Conservation (phyloP, 176 grass and related monocot genomes). For the Sorghum bicolor region Sorghum_bicolor_NCBIv3 NC_012875.2:47600501-47601000, state of each 20-base stretch:
- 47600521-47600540: not conserved
- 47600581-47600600: not conserved
- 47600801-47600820: not conserved
- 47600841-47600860: not conserved
- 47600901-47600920: slow-evolving; percentile 86
- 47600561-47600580: not conserved
- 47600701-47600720: slow-evolving; percentile 55
- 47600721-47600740: slow-evolving; percentile 57
- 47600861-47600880: slow-evolving; percentile 47
- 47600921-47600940: slow-evolving; percentile 48
- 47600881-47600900: slow-evolving; percentile 76
- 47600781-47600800: slow-evolving; percentile 79
- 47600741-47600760: slow-evolving; percentile 76
- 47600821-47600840: slow-evolving; percentile 23
- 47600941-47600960: slow-evolving; percentile 7
- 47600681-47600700: not conserved
- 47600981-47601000: not conserved
- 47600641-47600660: not conserved
- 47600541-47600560: not conserved
- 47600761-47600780: slow-evolving; percentile 86
- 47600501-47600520: too few relatives aligned
- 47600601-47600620: not conserved
- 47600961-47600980: not conserved
- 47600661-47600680: not conserved
- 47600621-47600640: not conserved